phyloP scores from a whole-genome alignment of 202 grass and related monocot species.

The Bolboschoenoplectus hybrid region DNA sequence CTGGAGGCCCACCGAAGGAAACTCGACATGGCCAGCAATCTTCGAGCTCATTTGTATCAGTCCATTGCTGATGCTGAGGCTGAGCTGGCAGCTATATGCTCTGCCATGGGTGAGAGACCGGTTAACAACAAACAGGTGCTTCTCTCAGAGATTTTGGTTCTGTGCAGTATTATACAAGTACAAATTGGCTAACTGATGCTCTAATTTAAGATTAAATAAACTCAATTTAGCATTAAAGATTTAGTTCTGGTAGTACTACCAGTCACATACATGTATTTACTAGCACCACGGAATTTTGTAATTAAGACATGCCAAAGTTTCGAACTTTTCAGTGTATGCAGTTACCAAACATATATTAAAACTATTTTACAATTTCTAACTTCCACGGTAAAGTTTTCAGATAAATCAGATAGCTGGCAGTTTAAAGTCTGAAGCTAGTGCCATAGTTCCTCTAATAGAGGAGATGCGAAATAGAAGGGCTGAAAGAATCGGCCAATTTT shows the following conservation, averaged over 20 bases:
- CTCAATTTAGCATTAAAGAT: background rate
- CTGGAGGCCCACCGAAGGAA: conserved; percentile 53
- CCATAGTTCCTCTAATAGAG: conserved; percentile 50
- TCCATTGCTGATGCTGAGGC: conserved; percentile 58
- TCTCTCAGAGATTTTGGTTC: background rate
- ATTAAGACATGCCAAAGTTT: background rate
- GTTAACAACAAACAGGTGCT: conserved; percentile 47
- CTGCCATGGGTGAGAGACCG: conserved; percentile 49
- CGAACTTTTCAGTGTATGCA: background rate
- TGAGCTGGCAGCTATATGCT: conserved; percentile 59
- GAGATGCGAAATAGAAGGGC: conserved; percentile 61
- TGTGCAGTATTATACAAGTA: background rate
- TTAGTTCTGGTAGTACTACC: background rate
- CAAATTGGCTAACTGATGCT: background rate
- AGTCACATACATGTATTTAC: background rate
- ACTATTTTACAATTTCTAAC: background rate
- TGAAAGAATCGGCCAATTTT: conserved; percentile 61
- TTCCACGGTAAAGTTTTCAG: conserved; percentile 26
- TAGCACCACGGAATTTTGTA: background rate
- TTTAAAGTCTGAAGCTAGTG: conserved; percentile 55
- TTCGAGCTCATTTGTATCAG: conserved; percentile 56
- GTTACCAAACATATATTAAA: background rate
- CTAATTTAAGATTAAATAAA: background rate
- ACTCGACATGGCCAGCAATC: conserved; percentile 53
- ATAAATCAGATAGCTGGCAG: conserved; percentile 45